These are phyloP conservation scores for Gentiana straminea DNA, from an alignment of 257 asterid species.

Conservation along the genomic window DNA sequence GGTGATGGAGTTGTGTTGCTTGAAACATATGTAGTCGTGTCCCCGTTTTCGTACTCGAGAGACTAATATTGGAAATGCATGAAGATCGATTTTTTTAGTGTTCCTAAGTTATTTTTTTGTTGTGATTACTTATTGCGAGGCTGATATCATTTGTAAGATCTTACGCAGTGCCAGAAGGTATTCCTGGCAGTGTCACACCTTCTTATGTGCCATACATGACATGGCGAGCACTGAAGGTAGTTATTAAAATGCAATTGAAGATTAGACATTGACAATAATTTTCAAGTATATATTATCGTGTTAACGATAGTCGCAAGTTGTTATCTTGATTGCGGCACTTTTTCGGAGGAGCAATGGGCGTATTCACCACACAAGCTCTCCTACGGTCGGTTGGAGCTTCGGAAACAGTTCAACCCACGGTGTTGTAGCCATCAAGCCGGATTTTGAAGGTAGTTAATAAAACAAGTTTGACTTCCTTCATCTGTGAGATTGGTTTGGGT, in stretches of 20 bases:
- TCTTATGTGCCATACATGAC: conserved; percentile 96
- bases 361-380: conserved; percentile 85
- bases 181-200: conserved; percentile 76
- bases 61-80: too few relatives aligned
- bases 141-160: conserved; percentile 61
- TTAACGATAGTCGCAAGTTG: too few relatives aligned
- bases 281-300: too few relatives aligned
- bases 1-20: too few relatives aligned
- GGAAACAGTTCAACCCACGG: conserved; percentile 47
- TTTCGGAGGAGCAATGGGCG: conserved; percentile 98
- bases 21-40: too few relatives aligned
- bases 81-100: too few relatives aligned
- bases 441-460: neutral
- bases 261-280: conserved; percentile 3
- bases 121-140: conserved; percentile 42
- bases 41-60: too few relatives aligned
- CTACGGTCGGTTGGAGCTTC: conserved; percentile 74
- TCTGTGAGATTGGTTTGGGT: too few relatives aligned
- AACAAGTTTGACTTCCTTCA: too few relatives aligned
- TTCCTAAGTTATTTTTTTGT: too few relatives aligned
- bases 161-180: conserved; percentile 90
- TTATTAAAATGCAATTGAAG: too few relatives aligned
- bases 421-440: conserved; percentile 94
- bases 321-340: conserved; percentile 45
- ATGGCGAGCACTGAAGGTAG: conserved; percentile 95